Evolutionary conservation across 1,284 basidiomycete species (phyloP).

Genomic region (Ustilago esculenta): DNA sequence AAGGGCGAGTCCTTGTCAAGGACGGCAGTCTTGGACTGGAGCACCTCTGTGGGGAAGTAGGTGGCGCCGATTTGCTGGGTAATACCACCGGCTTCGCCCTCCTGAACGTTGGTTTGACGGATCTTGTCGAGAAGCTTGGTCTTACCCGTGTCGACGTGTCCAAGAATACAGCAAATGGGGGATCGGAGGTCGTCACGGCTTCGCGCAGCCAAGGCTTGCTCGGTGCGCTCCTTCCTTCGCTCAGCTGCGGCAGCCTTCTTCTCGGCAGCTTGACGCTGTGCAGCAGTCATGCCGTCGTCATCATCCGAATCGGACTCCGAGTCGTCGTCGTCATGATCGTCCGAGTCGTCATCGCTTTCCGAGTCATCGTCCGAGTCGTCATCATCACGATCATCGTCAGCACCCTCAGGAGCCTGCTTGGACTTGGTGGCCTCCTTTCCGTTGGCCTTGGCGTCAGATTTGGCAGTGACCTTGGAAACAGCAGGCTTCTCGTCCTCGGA

Average conservation of each 20-base stretch:
- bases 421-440: slow-evolving; percentile 14
- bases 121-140: slow-evolving; percentile 99
- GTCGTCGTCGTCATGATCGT: slow-evolving; percentile 72
- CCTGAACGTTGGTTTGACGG: slow-evolving; percentile 99
- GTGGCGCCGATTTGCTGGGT: slow-evolving; percentile 99
- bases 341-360: slow-evolving; percentile 71
- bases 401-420: slow-evolving; percentile 14
- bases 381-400: slow-evolving; percentile 27
- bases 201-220: slow-evolving; percentile 85
- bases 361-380: slow-evolving; percentile 68
- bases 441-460: slow-evolving; percentile 28
- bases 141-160: slow-evolving; percentile 99
- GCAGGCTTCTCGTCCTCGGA: slow-evolving; percentile 72
- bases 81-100: slow-evolving; percentile 99
- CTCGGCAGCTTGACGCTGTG: slow-evolving; percentile 75
- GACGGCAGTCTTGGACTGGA: slow-evolving; percentile 89
- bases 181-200: slow-evolving; percentile 90
- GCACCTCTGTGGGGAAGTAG: slow-evolving; percentile 97
- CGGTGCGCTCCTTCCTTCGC: slow-evolving; percentile 81
- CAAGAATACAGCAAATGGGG: slow-evolving; percentile 98
- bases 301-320: slow-evolving; percentile 63
- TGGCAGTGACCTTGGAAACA: slow-evolving; percentile 22
- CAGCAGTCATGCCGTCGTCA: slow-evolving; percentile 66
- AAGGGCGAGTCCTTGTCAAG: slow-evolving; percentile 85
- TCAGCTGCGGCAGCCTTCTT: slow-evolving; percentile 85